These are phyloP conservation scores for Parietaria judaica DNA, from an alignment of 306 rosid genomes.

Conservation along the genomic window DNA sequence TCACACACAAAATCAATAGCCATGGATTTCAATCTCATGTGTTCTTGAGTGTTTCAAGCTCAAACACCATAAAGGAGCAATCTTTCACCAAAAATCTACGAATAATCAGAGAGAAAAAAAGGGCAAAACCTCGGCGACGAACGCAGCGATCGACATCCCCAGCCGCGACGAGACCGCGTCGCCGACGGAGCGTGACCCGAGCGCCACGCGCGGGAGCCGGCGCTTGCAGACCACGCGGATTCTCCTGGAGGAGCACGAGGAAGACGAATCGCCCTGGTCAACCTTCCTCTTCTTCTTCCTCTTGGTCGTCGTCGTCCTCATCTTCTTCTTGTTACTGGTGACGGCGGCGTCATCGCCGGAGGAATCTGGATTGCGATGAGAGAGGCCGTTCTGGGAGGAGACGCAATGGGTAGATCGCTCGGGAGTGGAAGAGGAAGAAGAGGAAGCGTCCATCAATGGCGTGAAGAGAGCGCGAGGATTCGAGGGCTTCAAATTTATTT, in stretches of 20 bases:
- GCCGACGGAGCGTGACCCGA: conserved; percentile 19
- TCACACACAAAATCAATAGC: no score
- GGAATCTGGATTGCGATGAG: conserved; percentile 8
- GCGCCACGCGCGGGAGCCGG: conserved; percentile 40
- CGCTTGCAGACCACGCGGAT: conserved; percentile 35
- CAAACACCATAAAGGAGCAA: background rate
- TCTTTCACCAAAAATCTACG: background rate
- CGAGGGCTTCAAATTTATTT: no score
- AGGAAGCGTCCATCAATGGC: conserved; percentile 18
- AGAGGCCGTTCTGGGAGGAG: conserved; percentile 4
- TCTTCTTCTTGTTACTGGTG: conserved; percentile 10
- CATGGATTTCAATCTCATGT: no score
- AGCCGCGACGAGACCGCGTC: conserved; percentile 57
- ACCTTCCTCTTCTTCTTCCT: conserved; percentile 14
- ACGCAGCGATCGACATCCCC: conserved; percentile 85
- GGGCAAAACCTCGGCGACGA: conserved; percentile 58
- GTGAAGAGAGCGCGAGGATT: background rate
- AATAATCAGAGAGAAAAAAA: background rate
- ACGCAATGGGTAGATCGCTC: conserved; percentile 3
- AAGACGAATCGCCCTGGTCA: conserved; percentile 21
- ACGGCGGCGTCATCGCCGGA: conserved; percentile 1
- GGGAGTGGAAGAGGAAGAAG: conserved; percentile 12
- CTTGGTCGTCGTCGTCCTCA: conserved; percentile 12
- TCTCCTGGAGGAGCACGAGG: conserved; percentile 24
- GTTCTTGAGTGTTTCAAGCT: background rate